Evolutionary conservation across 352 stramenopile species (phyloP), one percentile per base, ranked within the genome.

Genomic region (Pythium grandisporangium): DNA sequence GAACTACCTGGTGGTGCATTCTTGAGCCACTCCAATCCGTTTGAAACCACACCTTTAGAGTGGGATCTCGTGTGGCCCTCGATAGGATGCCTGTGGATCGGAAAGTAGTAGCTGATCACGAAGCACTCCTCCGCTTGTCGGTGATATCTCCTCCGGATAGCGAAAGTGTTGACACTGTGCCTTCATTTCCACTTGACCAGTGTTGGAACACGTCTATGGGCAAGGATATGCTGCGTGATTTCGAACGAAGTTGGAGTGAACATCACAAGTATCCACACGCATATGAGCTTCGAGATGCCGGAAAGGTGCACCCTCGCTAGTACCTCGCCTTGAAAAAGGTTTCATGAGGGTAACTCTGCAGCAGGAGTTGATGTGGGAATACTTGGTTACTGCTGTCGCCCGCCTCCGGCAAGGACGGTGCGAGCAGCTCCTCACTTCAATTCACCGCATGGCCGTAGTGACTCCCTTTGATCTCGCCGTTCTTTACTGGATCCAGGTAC

Each of bases 241-340:
- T 84, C 3, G 37, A 59, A 44, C 19, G 51, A 2, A 84, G 63
- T 35, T 84, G 68, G 66, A n/a, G 47, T 1, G 51, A 45, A 8
- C 63, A 71, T 26, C 58, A 75, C 29, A 36, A 27, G 0, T 44
- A 72, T 32, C 27, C 37, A 33, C 29, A 10, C 16, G 30, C n/a
- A 24, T 52, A n/a, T 37, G 21, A 38, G 23, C 22, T 0, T 39
- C 44, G 27, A 32, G 14, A 32, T 32, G 27, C 27, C 14, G 27
- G 14, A 32, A 14, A 32, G 8, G 27, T 14, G 27, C 27, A 14
- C 10, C 27, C 14, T 14, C 8, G 14, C 8, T 14, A 14, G 27
- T 32, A 32, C 27, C 27, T 32, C 27, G 10, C 14, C 27, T n/a
- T n/a, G n/a, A n/a, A n/a, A 14, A 32, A 32, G 14, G 27, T 32